Evolutionary conservation across 495 filamentous ascomycete species (phyloP), one percentile per base, ranked within the genome.

Genomic region (Evansstolkia leycettana): DNA sequence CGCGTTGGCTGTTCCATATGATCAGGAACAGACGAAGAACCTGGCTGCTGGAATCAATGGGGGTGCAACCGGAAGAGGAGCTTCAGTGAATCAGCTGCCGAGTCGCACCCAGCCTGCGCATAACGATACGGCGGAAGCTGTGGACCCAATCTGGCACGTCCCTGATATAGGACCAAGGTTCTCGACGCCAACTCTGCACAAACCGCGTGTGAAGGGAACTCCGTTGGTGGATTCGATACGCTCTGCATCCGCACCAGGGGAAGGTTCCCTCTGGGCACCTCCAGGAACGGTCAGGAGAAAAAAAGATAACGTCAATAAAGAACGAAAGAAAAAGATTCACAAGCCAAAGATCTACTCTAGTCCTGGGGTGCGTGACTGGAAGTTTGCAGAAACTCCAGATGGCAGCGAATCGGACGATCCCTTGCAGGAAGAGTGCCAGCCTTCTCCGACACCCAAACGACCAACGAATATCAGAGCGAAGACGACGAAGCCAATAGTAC

Each of bases 361-460:
- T 38, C 58, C 58, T 16, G 42, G 52, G n/a, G 45, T 47, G 20
- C 52, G 42, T 33, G 61, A 67, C 51, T 67, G 61, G 63, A 64
- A 56, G 20, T 67, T 67, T 41, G 56, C 61, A 26, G 39, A 52
- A 19, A 42, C 48, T 5, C 46, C 51, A 18, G 58, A 62, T 30
- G 52, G 50, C 30, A 56, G 52, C 35, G 63, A 67, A 40, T 67
- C 64, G 30, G 64, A 67, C 43, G 64, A 67, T 40, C 64, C 64
- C 25, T 50, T 67, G 29, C 64, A 65, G 41, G 61, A 65, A 27
- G 38, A 50, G 9, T 44, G 48, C 30, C 47, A 50, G 39, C 51
- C 53, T 10, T 64, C 61, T 2, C 57, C 57, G 10, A 52, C 53
- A 4, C 46, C 52, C 12, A 55, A 46, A 16, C 39, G 36, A 18